These are phyloP conservation scores for Saturnispora dispora DNA, from an alignment of 805 yeast species.

Conservation along the genomic window DNA sequence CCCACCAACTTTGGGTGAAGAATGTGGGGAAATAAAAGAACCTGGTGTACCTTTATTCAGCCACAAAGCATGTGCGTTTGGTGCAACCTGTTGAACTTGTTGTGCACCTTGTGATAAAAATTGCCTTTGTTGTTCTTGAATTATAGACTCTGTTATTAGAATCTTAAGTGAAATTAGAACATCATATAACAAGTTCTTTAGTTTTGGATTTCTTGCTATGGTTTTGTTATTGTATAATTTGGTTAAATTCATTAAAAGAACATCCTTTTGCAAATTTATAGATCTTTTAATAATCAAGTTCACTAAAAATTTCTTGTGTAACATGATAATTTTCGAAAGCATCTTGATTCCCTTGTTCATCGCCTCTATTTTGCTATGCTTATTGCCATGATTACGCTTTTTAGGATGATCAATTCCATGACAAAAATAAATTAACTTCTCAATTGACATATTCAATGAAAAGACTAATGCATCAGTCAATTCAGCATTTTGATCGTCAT, in stretches of 20 bases:
- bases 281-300: conserved; percentile 35
- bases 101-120: neutral
- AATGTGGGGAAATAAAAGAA: conserved; percentile 17
- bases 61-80: conserved; percentile 15
- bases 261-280: conserved; percentile 33
- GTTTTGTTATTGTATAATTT: conserved; percentile 36
- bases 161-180: conserved; percentile 45
- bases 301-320: conserved; percentile 45
- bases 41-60: conserved; percentile 19
- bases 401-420: conserved; percentile 20
- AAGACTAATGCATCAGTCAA: conserved; percentile 33
- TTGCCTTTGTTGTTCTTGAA: conserved; percentile 12
- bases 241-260: conserved; percentile 39
- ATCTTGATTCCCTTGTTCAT: conserved; percentile 31
- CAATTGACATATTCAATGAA: conserved; percentile 33
- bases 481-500: conserved; percentile 11
- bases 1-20: neutral
- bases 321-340: conserved; percentile 45
- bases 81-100: conserved; percentile 12
- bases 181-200: conserved; percentile 51
- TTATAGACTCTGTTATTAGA: conserved; percentile 24
- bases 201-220: conserved; percentile 37
- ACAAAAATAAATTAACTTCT: conserved; percentile 29
- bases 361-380: conserved; percentile 19
- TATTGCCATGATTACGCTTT: conserved; percentile 5